phyloP scores from a whole-genome alignment of 2,329 filamentous ascomycete species.

The Pseudopithomyces maydicus region DNA sequence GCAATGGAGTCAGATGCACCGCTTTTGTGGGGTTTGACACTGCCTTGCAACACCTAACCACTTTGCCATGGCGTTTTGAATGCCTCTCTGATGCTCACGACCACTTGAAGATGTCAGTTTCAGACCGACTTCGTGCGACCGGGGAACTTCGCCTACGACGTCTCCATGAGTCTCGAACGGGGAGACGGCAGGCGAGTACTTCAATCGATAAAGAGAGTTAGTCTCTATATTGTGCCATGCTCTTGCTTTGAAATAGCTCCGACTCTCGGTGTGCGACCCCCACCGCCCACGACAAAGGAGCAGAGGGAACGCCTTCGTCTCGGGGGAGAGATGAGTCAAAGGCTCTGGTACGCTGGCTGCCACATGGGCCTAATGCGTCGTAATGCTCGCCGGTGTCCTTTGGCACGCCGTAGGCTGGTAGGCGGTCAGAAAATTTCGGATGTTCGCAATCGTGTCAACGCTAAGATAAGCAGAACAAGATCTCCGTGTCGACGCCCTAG shows the following conservation, averaged over 20 bases:
- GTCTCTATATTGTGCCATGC: not conserved
- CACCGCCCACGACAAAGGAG: not conserved
- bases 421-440: slow-evolving; percentile 7
- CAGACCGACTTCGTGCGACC: slow-evolving; percentile 3
- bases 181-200: slow-evolving; percentile 1
- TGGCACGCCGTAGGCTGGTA: not conserved
- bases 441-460: slow-evolving; percentile 3
- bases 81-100: not conserved
- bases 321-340: not conserved
- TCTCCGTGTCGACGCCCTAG: not conserved
- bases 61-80: slow-evolving; percentile 1
- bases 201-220: not conserved
- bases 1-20: not conserved
- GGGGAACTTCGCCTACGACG: slow-evolving; percentile 1
- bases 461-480: slow-evolving; percentile 2
- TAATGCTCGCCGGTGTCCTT: not conserved
- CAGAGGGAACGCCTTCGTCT: not conserved
- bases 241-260: slow-evolving; percentile 1
- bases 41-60: not conserved
- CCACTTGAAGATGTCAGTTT: not conserved
- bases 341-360: not conserved
- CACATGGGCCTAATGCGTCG: not conserved
- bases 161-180: slow-evolving; percentile 1
- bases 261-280: not conserved
- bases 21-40: not conserved